Percentiles rank a stretch among this genome's conserved stretches.
phyloP scores from a whole-genome alignment of 1,284 basidiomycete species.

The Porogramme epimiltina region DNA sequence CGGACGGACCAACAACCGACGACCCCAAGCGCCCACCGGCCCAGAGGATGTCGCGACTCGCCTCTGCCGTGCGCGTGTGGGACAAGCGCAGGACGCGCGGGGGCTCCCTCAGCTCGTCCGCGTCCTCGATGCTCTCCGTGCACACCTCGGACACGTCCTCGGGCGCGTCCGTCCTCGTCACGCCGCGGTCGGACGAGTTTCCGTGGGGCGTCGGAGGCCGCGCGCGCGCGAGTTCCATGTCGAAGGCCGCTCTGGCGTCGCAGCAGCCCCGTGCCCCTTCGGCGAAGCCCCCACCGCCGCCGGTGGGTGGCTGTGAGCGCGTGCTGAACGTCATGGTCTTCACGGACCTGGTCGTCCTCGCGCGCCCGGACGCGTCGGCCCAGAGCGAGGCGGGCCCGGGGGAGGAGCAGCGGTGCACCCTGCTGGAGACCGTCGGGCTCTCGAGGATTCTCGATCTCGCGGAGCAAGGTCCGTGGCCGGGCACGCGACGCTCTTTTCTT shows the following conservation, averaged over 20 bases:
- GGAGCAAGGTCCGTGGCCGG: conserved; percentile 29
- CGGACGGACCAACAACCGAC: neutral
- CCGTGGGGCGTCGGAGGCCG: conserved; percentile 2
- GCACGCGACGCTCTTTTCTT: conserved; percentile 6
- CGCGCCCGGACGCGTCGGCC: conserved; percentile 25
- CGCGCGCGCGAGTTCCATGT: neutral
- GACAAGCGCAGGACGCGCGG: conserved; percentile 43
- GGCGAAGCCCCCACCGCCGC: too few relatives aligned
- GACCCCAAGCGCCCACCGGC: conserved; percentile 1
- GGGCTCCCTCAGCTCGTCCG: conserved; percentile 46
- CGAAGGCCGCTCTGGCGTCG: neutral
- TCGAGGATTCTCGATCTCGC: conserved; percentile 54
- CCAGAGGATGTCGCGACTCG: conserved; percentile 34
- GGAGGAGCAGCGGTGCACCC: conserved; percentile 38
- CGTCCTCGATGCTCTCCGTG: conserved; percentile 37
- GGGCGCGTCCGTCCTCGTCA: conserved; percentile 17
- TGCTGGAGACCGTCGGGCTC: conserved; percentile 56
- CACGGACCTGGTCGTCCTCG: conserved; percentile 52
- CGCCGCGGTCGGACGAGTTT: conserved; percentile 17
- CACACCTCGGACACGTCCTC: conserved; percentile 27
- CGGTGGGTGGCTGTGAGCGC: neutral
- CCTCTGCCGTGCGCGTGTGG: conserved; percentile 45
- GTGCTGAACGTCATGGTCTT: conserved; percentile 50
- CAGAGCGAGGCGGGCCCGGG: conserved; percentile 35
- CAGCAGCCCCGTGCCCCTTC: neutral